Evolutionary conservation across 1,139 yeast genomes (phyloP).

Genomic region (Zygotorulaspora mrakii): DNA sequence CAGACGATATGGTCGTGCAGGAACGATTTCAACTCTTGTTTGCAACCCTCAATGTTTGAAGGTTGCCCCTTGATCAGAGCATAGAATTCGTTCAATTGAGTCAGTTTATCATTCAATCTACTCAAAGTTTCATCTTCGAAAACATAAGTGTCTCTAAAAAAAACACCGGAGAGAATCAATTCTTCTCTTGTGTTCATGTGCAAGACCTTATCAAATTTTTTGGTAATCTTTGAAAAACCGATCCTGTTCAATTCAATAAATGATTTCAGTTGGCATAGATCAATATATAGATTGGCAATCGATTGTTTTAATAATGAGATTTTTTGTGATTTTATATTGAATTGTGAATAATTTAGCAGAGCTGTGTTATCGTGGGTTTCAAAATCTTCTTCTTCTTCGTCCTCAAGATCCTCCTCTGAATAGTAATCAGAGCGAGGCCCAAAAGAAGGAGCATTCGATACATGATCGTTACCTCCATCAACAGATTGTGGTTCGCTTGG

Average conservation of each 20-base stretch:
- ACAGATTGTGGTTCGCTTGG: conserved; percentile 7
- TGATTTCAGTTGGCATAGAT: conserved; percentile 61
- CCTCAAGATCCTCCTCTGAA: conserved; percentile 33
- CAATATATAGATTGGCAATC: conserved; percentile 54
- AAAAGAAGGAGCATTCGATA: conserved; percentile 8
- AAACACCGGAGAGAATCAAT: conserved; percentile 42
- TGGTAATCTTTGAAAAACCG: conserved; percentile 64
- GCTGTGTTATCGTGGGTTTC: conserved; percentile 39
- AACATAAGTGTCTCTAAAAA: conserved; percentile 46
- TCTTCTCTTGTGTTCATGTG: conserved; percentile 47
- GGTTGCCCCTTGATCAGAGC: conserved; percentile 39
- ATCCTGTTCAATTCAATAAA: conserved; percentile 63
- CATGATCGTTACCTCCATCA: conserved; percentile 6
- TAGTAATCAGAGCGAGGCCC: conserved; percentile 20
- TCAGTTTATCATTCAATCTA: conserved; percentile 46
- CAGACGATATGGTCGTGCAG: conserved; percentile 70
- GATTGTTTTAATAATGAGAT: conserved; percentile 55
- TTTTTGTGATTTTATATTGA: conserved; percentile 39
- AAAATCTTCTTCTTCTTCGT: conserved; percentile 35
- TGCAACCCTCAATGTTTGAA: conserved; percentile 31
- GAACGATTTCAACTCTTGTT: conserved; percentile 51
- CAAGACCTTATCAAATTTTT: conserved; percentile 65
- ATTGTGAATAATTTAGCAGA: conserved; percentile 37
- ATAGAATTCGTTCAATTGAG: conserved; percentile 48
- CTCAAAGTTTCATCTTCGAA: conserved; percentile 45